A percentile compares a stretch with the other conserved stretches of the same genome.
phyloP scores from a whole-genome alignment of 2,329 filamentous ascomycete species.

The Tolypocladium sp. region DNA sequence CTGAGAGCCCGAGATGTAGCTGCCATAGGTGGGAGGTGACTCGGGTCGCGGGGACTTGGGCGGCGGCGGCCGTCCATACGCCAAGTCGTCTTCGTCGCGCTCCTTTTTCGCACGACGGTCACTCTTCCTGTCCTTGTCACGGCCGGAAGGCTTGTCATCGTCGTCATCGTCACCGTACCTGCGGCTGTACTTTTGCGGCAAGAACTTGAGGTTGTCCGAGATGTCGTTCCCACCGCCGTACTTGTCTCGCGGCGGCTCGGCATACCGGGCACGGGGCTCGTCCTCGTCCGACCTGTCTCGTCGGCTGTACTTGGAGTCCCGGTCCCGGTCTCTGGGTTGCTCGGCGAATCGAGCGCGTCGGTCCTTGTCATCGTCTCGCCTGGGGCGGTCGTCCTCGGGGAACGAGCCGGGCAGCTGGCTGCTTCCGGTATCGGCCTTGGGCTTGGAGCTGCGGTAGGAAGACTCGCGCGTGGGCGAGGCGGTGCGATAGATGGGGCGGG shows the following conservation, averaged over 20 bases:
- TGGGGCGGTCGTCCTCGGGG: constrained; percentile 17
- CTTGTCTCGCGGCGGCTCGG: constrained; percentile 9
- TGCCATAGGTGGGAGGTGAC: constrained; percentile 16
- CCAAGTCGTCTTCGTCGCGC: constrained; percentile 35
- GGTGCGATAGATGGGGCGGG: constrained; percentile 21
- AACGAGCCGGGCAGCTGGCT: constrained; percentile 21
- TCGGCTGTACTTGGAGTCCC: constrained; percentile 8
- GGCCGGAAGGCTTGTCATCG: constrained; percentile 6
- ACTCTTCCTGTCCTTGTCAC: constrained; percentile 15
- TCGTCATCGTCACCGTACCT: constrained; percentile 16
- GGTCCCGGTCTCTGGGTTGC: not conserved
- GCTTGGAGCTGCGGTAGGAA: constrained; percentile 26
- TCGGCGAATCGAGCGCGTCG: constrained; percentile 14
- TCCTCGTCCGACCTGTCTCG: constrained; percentile 8
- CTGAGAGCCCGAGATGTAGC: constrained; percentile 13
- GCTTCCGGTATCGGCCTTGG: constrained; percentile 14
- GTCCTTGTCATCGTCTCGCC: constrained; percentile 9
- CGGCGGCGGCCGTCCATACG: constrained; percentile 33
- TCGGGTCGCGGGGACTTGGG: constrained; percentile 13
- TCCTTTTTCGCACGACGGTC: constrained; percentile 12
- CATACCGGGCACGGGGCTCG: constrained; percentile 9
- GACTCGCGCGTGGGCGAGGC: constrained; percentile 24
- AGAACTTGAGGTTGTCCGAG: constrained; percentile 30
- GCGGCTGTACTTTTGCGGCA: constrained; percentile 39
- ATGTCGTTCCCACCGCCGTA: constrained; percentile 10